These are phyloP conservation scores for Coemansia sp. DNA, from an alignment of 192 early-diverging fungal species.

Conservation along the genomic window DNA sequence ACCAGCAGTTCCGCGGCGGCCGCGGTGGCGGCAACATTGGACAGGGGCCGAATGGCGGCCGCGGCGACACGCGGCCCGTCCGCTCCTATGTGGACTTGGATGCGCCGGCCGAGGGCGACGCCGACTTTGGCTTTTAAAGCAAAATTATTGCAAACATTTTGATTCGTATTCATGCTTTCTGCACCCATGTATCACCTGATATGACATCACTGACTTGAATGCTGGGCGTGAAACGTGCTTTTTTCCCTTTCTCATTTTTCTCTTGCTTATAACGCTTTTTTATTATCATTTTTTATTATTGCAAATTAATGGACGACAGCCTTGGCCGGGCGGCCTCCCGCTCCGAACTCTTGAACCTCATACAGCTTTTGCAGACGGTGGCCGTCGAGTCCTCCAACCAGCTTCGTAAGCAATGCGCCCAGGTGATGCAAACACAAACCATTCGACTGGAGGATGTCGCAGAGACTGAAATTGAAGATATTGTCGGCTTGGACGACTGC, in stretches of 20 bases:
- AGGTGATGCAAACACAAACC: conserved; percentile 30
- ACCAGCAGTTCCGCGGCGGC: conserved; percentile 20
- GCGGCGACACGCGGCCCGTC: conserved; percentile 69
- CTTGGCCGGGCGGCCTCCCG: background rate
- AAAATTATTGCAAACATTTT: background rate
- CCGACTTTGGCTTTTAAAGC: conserved; percentile 56
- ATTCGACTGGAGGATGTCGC: conserved; percentile 35
- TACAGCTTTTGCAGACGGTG: conserved; percentile 39
- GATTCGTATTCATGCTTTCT: background rate
- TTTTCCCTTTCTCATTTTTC: background rate
- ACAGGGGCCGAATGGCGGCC: conserved; percentile 9
- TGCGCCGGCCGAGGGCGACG: conserved; percentile 74
- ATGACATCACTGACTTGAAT: too few species aligned
- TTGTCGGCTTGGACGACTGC: conserved; percentile 8
- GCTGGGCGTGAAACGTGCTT: background rate
- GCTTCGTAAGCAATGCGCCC: conserved; percentile 28
- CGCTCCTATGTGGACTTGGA: conserved; percentile 87
- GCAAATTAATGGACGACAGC: background rate
- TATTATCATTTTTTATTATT: background rate
- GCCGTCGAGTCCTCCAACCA: conserved; percentile 29
- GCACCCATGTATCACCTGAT: too few species aligned
- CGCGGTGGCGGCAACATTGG: conserved; percentile 6
- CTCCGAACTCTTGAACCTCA: conserved; percentile 10
- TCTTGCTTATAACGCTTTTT: background rate
- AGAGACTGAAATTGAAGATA: conserved; percentile 36